A percentile compares a stretch with the other conserved stretches of the same genome.
Evolutionary conservation across 306 rosid genomes (phyloP).

Genomic region (Leucaena leucocephala): DNA sequence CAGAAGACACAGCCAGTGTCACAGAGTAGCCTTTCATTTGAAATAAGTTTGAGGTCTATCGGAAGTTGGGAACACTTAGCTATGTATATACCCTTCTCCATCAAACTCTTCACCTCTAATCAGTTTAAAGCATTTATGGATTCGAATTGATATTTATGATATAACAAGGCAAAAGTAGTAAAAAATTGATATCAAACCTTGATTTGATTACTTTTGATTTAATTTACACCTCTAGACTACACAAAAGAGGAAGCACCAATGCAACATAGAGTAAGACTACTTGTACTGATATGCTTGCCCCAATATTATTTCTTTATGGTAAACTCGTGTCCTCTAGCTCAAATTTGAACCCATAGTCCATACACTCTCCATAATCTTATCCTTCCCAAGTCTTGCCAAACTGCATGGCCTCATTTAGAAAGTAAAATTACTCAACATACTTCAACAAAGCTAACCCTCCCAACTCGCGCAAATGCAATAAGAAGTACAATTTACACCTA

Average conservation of each 20-base stretch:
- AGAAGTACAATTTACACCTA: not conserved
- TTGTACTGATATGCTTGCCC: not conserved
- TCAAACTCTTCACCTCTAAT: not conserved
- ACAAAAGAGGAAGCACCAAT: not conserved
- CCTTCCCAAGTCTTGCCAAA: slow-evolving; percentile 11
- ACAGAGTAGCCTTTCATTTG: not conserved
- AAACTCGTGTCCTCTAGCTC: not conserved
- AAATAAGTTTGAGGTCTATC: not conserved
- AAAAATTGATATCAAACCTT: not conserved
- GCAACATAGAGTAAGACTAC: not conserved
- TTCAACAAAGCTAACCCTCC: not conserved
- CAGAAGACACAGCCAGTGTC: not conserved
- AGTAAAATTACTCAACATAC: slow-evolving; percentile 15
- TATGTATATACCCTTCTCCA: slow-evolving; percentile 10
- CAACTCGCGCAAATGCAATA: not conserved
- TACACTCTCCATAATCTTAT: slow-evolving; percentile 10
- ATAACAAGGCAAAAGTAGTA: not conserved
- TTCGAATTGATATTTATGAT: slow-evolving; percentile 8
- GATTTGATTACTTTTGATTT: not conserved
- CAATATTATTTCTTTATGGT: not conserved
- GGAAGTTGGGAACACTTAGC: not conserved
- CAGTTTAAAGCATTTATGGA: not conserved
- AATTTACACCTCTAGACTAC: not conserved
- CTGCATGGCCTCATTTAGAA: slow-evolving; percentile 12
- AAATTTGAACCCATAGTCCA: not conserved